Evolutionary conservation across 441 rosid genomes (phyloP), one percentile per base, ranked within the genome.

Genomic region (Capsella rubella): DNA sequence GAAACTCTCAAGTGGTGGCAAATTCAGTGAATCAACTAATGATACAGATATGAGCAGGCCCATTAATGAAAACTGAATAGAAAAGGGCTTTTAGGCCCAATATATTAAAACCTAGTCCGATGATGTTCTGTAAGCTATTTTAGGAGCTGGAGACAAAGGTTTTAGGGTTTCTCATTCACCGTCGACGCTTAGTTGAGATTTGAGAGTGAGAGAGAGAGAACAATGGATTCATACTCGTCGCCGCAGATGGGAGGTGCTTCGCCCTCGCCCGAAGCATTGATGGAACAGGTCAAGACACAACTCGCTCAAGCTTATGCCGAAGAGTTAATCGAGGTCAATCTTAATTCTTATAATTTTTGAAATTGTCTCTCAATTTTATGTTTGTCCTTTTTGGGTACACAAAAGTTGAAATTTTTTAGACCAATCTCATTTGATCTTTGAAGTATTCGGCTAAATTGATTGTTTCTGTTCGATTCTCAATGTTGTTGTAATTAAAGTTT

Each of bases 231-330:
- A 14, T 81, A 87, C 16, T 93, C 89, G 3, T 77, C 94, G 43
- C 79, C 83, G 29, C 69, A 90, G 1, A 75, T 65, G 47, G 93
- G 71, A 8, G 72, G 84, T 74, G 25, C 82, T 16, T 89, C 95
- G 0, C 54, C 83, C 2, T 89, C 95, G 0, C 54, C 84, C 2
- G 87, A 84, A n/a, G 88, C 87, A 3, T 25, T 92, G 64, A 88
- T 83, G 94, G 88, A 92, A 64, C 88, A 85, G 67, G 46, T 95
- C 65, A 88, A 85, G 74, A 15, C 60, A 21, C 94, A 92, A 77
- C 89, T 95, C 56, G 93, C 89, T 13, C 90, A 90, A 69, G 97
- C 91, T 64, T 89, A 90, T 54, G 91, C 92, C 5, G 89, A 92
- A 74, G 93, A 92, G 79, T 82, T 95, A 64, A 75, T 95, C 37